Evolutionary conservation across 164 flowering plant genomes (phyloP).

Genomic region (Euptelea pleiosperma): DNA sequence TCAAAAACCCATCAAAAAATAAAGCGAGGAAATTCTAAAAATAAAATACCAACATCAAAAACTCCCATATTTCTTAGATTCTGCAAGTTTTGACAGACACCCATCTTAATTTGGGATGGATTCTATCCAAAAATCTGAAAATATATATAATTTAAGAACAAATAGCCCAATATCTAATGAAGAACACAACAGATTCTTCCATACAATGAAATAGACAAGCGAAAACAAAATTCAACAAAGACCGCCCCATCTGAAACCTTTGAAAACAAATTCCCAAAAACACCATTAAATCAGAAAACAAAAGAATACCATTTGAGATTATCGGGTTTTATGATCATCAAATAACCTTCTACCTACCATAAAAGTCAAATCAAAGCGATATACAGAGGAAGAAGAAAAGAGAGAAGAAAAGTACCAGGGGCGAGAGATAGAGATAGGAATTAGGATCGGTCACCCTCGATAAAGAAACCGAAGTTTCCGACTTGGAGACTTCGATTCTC

Average conservation of each 20-base stretch:
- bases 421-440: not conserved
- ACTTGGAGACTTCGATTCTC: not conserved
- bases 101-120: not conserved
- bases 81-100: not conserved
- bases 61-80: not conserved
- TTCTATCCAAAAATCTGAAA: too few species aligned
- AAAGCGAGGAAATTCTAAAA: not conserved
- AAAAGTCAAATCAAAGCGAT: not conserved
- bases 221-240: not conserved
- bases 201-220: not conserved
- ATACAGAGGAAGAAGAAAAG: not conserved
- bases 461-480: not conserved
- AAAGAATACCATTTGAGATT: slow-evolving; percentile 6
- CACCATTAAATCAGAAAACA: not conserved
- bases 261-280: not conserved
- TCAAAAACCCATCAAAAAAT: not conserved
- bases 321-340: not conserved
- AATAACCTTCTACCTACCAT: not conserved
- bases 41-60: slow-evolving; percentile 10
- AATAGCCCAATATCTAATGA: too few species aligned
- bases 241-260: not conserved
- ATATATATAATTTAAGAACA: too few species aligned
- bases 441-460: not conserved
- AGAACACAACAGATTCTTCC: not conserved
- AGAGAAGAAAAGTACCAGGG: slow-evolving; percentile 3